Percentiles rank a stretch among this genome's conserved stretches.
These are phyloP conservation scores for Lasiodiplodia theobromae DNA, from an alignment of 2,329 filamentous ascomycete species.

Conservation along the genomic window DNA sequence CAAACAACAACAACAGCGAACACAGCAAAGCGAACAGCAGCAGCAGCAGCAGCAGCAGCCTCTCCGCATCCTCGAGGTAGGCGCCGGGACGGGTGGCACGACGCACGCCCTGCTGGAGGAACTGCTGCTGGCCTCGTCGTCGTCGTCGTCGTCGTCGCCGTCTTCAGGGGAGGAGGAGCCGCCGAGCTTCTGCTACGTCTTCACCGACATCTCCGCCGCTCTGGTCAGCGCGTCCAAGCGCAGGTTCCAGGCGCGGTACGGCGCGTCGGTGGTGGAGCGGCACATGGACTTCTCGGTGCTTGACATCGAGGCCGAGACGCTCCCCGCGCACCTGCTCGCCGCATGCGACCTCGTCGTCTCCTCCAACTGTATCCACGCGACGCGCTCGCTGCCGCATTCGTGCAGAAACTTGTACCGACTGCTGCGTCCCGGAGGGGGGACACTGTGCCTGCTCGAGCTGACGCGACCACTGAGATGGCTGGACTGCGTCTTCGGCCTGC, in stretches of 20 bases:
- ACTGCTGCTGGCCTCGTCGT: slow-evolving; percentile 31
- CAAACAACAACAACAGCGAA: too few species aligned
- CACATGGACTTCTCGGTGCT: slow-evolving; percentile 44
- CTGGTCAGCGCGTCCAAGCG: slow-evolving; percentile 44
- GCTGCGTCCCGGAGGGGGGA: slow-evolving; percentile 39
- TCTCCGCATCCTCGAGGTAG: slow-evolving; percentile 30
- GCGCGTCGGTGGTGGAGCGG: neutral
- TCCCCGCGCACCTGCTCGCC: slow-evolving; percentile 32
- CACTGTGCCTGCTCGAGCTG: slow-evolving; percentile 41
- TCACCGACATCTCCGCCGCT: slow-evolving; percentile 48
- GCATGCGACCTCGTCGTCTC: slow-evolving; percentile 40
- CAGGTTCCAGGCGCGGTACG: slow-evolving; percentile 37
- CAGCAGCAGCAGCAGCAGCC: neutral
- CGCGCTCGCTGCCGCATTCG: slow-evolving; percentile 33
- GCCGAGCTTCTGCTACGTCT: slow-evolving; percentile 46
- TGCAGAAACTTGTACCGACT: slow-evolving; percentile 35
- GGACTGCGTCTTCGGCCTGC: slow-evolving; percentile 47
- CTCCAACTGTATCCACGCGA: slow-evolving; percentile 46
- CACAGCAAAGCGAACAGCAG: too few species aligned
- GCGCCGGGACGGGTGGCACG: slow-evolving; percentile 32
- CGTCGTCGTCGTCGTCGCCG: too few species aligned
- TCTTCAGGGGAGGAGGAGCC: slow-evolving; percentile 32
- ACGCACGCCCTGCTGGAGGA: slow-evolving; percentile 39
- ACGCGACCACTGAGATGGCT: slow-evolving; percentile 41
- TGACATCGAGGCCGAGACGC: slow-evolving; percentile 42